phyloP scores from a whole-genome alignment of 768 basidiomycete genomes.

The Omphalotus guepiniiformis region DNA sequence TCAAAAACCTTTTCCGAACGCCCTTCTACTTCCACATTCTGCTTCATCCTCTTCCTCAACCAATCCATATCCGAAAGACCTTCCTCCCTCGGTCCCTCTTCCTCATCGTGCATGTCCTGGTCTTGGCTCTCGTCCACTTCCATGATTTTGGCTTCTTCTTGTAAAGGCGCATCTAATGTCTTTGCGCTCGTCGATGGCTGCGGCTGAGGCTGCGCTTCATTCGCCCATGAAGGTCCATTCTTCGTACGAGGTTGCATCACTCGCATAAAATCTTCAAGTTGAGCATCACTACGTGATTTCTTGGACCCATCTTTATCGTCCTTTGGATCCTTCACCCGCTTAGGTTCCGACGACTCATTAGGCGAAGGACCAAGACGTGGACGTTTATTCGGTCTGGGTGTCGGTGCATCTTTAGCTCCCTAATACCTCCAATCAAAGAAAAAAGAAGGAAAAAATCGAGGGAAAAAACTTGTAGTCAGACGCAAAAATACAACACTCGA shows the following conservation, averaged over 20 bases:
- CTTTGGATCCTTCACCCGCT: conserved; percentile 7
- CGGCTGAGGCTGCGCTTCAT: conserved; percentile 31
- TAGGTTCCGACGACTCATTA: conserved; percentile 17
- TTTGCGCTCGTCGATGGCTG: conserved; percentile 7
- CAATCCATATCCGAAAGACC: conserved; percentile 68
- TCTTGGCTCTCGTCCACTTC: conserved; percentile 9
- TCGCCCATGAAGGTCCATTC: conserved; percentile 65
- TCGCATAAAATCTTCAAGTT: conserved; percentile 64
- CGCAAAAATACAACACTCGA: background rate
- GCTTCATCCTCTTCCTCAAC: conserved; percentile 63
- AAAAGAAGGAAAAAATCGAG: no score
- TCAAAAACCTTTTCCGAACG: conserved; percentile 58
- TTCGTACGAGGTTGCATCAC: conserved; percentile 64
- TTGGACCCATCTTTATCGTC: conserved; percentile 10
- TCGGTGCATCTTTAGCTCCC: conserved; percentile 67
- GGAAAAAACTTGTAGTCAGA: conserved; percentile 5
- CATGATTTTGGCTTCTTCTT: conserved; percentile 14
- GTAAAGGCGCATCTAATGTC: conserved; percentile 8
- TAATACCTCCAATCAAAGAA: conserved; percentile 29
- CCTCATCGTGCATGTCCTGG: conserved; percentile 19
- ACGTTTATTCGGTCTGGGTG: conserved; percentile 67
- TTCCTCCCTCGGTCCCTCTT: conserved; percentile 24
- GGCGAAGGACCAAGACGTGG: conserved; percentile 34
- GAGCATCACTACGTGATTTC: conserved; percentile 30
- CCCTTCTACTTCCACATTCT: conserved; percentile 34